These are phyloP conservation scores for Chenopodium suecicum DNA, from an alignment of 148 eudicot genomes.

Conservation along the genomic window DNA sequence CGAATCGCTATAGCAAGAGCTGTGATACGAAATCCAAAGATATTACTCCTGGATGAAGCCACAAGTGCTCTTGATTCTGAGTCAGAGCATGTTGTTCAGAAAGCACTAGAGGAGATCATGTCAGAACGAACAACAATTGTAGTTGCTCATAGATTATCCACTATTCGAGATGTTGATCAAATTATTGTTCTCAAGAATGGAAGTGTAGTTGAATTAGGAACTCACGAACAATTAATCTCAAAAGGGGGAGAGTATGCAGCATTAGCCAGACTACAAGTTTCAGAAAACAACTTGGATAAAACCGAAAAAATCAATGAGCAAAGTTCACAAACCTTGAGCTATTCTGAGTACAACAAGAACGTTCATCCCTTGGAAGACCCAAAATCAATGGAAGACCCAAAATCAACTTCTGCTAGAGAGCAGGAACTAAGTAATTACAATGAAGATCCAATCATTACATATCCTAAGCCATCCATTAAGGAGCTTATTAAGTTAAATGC, in stretches of 20 bases:
- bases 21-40: constrained; percentile 58
- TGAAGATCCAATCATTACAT: background rate
- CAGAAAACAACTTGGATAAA: constrained; percentile 28
- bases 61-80: constrained; percentile 83
- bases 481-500: constrained; percentile 53
- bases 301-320: background rate
- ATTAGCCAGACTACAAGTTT: constrained; percentile 46
- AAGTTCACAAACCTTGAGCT: constrained; percentile 12
- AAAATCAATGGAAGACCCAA: constrained; percentile 20
- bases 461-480: constrained; percentile 40
- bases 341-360: constrained; percentile 1
- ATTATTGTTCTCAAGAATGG: constrained; percentile 55
- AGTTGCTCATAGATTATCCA: constrained; percentile 67
- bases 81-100: constrained; percentile 64
- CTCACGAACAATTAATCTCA: constrained; percentile 43
- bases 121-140: constrained; percentile 55
- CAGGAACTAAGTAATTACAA: constrained; percentile 4
- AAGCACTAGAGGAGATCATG: constrained; percentile 54
- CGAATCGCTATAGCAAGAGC: constrained; percentile 77
- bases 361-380: constrained; percentile 12
- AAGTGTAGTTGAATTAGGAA: constrained; percentile 51
- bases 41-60: constrained; percentile 67
- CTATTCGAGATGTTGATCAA: constrained; percentile 50
- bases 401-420: constrained; percentile 22
- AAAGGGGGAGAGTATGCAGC: constrained; percentile 55